Base-by-base conservation (phyloP, 2,329 filamentous ascomycete genomes). In the Aureobasidium sp. region DNA sequence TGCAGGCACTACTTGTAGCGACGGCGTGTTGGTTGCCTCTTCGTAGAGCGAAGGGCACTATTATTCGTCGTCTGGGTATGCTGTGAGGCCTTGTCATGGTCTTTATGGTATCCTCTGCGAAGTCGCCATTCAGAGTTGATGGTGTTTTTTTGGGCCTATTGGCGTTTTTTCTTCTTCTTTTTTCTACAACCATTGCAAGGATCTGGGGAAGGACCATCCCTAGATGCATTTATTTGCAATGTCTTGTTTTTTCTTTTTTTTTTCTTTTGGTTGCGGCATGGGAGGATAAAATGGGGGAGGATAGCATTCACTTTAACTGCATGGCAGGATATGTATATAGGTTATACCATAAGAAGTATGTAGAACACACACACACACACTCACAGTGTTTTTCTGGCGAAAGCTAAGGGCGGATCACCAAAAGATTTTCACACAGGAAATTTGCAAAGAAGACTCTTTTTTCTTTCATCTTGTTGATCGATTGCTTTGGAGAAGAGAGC, bases 1-100 rank as follows among this genome's bases (percentile, higher is more conserved):
- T 15, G 53, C 61, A 15, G 71, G 71, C 5, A 72, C 70, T 14
- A 65, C 57, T 3, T 72, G 71, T 64, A 66, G 45, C n/a, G 8
- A 70, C 44, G 69, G 70, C 22, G 56, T 63, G 35, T 69, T 71
- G 59, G 63, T 70, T 31, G 54, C 47, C 48, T 44, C 35, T 44
- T 62, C 54, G 54, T 58, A 58, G 54, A 58, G 40, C 54, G 54
- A 15, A 37, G 54, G 12, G 31, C 7, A 19, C 24, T 15, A 47
- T 27, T 3, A 27, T 48, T 19, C n/a, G 35, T 19, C 31, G 24
- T 1, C 9, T 39, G 52, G 1, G 3, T 44, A 27, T 54, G 50
- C 50, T 14, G 37, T 19, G 6, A 22, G 37, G 12, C 24, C 22
- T 42, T 56, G 37, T 24, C 2, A n/a, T 8, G 52, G 52, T 3